phyloP scores from a whole-genome alignment of 1,139 yeast species.

The Geotrichum fermentans region DNA sequence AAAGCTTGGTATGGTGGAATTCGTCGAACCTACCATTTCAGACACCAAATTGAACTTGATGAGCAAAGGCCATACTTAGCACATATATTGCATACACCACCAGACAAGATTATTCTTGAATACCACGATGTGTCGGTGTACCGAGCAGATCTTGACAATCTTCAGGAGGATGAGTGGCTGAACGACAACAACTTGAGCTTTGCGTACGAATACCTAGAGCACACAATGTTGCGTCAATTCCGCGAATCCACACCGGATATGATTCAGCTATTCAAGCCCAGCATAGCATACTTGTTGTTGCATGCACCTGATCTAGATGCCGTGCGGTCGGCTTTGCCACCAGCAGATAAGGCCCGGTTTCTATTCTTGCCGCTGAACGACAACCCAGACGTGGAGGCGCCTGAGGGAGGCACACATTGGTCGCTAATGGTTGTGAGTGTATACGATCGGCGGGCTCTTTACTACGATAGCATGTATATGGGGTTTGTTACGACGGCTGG shows the following conservation, averaged over 20 bases:
- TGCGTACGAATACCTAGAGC: constrained; percentile 54
- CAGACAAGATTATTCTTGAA: constrained; percentile 23
- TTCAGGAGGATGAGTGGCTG: constrained; percentile 60
- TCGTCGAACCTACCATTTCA: constrained; percentile 7
- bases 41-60: constrained; percentile 7
- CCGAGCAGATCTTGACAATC: constrained; percentile 44
- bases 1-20: neutral
- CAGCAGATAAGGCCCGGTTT: constrained; percentile 41
- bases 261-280: constrained; percentile 39
- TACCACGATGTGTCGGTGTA: constrained; percentile 45
- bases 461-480: constrained; percentile 46
- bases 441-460: constrained; percentile 39
- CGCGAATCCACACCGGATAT: constrained; percentile 17
- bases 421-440: constrained; percentile 45
- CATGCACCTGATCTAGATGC: constrained; percentile 30
- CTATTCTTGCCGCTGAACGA: constrained; percentile 52
- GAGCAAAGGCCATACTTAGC: neutral
- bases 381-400: constrained; percentile 43
- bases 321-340: constrained; percentile 44
- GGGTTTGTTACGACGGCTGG: constrained; percentile 38
- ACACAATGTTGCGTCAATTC: constrained; percentile 23
- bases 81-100: neutral
- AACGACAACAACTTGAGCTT: constrained; percentile 67
- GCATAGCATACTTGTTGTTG: constrained; percentile 40
- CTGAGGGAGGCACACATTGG: constrained; percentile 56